Conservation (phyloP, 805 yeast genomes). For the Soucietia sequanensis region DNA sequence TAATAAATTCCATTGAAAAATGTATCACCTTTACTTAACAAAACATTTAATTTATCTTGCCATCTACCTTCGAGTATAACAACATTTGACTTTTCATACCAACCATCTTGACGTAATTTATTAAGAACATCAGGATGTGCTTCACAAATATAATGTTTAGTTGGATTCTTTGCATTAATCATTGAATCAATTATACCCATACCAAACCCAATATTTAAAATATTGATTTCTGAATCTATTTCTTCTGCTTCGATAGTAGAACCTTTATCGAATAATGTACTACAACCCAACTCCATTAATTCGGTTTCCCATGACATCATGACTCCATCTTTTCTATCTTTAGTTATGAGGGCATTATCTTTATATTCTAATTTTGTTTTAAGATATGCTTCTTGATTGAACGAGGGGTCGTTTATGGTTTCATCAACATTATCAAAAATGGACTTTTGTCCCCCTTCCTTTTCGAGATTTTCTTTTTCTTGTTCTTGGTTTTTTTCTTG, state of each 20-base stretch:
- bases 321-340: constrained; percentile 78
- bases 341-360: constrained; percentile 69
- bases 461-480: constrained; percentile 14
- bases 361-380: constrained; percentile 65
- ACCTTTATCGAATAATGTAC: constrained; percentile 56
- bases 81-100: constrained; percentile 76
- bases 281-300: constrained; percentile 79
- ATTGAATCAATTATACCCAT: constrained; percentile 92
- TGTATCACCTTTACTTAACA: constrained; percentile 60
- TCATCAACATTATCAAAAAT: too few relatives aligned
- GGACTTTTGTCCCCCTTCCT: constrained; percentile 1
- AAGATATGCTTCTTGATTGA: constrained; percentile 62
- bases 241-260: constrained; percentile 28
- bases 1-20: constrained; percentile 90
- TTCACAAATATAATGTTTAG: constrained; percentile 83
- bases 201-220: constrained; percentile 90
- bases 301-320: constrained; percentile 97
- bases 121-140: constrained; percentile 90
- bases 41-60: constrained; percentile 75
- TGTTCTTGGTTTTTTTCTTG: constrained; percentile 13
- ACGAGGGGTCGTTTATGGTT: constrained; percentile 50
- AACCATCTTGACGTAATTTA: constrained; percentile 70
- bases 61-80: constrained; percentile 83
- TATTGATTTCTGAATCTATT: constrained; percentile 41
- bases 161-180: constrained; percentile 60